Percentiles rank a stretch among this genome's conserved stretches.
phyloP scores from a whole-genome alignment of 2,329 filamentous ascomycete genomes.

The Trichoderma afroharzianum region DNA sequence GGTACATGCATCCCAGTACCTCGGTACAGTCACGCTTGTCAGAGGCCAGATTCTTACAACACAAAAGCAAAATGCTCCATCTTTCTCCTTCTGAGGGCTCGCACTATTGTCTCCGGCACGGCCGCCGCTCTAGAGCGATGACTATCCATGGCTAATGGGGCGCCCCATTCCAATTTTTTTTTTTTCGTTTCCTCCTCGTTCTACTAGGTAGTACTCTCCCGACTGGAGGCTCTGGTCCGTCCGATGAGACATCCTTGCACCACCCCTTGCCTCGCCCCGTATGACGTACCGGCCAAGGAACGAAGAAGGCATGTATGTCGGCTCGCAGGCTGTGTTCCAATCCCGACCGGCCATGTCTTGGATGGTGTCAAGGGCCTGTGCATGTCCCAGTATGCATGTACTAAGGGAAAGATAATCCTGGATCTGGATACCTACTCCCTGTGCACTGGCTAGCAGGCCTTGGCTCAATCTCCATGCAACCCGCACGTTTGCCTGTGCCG shows the following conservation, averaged over 20 bases:
- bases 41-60: not conserved
- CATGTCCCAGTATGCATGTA: not conserved
- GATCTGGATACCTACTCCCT: conserved; percentile 15
- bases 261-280: conserved; percentile 25
- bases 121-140: conserved; percentile 21
- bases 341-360: conserved; percentile 14
- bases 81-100: not conserved
- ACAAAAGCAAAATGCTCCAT: not conserved
- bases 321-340: conserved; percentile 4
- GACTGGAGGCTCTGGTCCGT: conserved; percentile 26
- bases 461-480: conserved; percentile 32
- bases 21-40: not conserved
- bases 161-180: not conserved
- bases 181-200: not conserved
- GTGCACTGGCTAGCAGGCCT: conserved; percentile 14
- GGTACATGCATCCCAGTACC: not conserved
- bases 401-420: conserved; percentile 13
- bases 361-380: conserved; percentile 4
- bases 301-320: conserved; percentile 6
- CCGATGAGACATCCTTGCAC: conserved; percentile 35
- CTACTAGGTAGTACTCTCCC: conserved; percentile 21
- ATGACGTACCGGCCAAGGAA: conserved; percentile 28
- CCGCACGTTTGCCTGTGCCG: conserved; percentile 31
- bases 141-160: conserved; percentile 16
- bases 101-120: conserved; percentile 26